phyloP scores from a whole-genome alignment of 129 eudicot species.

The Sambucus nigra region DNA sequence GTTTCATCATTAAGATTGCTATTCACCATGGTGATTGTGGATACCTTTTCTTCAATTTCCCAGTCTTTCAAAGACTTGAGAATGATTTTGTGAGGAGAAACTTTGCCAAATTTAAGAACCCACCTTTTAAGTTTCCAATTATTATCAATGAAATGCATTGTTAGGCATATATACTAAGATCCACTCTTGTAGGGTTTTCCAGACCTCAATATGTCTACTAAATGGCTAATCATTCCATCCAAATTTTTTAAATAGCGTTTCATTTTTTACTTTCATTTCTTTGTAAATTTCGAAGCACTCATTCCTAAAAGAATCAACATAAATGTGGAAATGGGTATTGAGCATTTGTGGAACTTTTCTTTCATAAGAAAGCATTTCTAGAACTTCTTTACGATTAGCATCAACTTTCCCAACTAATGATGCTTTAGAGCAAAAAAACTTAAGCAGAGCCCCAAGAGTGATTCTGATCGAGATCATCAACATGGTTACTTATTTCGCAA shows the following conservation, averaged over 20 bases:
- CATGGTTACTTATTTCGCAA: neutral
- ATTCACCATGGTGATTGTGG: neutral
- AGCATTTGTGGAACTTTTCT: neutral
- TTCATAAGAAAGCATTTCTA: no score
- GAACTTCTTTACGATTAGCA: neutral
- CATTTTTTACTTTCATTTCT: neutral
- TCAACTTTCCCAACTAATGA: neutral
- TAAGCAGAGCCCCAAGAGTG: neutral
- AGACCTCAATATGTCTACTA: constrained; percentile 9
- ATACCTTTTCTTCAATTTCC: constrained; percentile 6
- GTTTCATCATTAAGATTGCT: neutral
- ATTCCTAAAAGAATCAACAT: neutral
- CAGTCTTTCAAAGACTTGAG: constrained; percentile 6
- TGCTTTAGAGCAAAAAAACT: neutral
- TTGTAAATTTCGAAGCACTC: neutral
- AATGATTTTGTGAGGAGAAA: neutral
- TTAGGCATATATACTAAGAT: constrained; percentile 1
- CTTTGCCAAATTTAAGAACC: constrained; percentile 5
- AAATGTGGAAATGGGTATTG: neutral
- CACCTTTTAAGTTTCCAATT: constrained; percentile 3
- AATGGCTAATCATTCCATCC: neutral
- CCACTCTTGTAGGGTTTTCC: neutral
- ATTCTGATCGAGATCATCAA: neutral
- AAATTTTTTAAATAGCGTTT: neutral
- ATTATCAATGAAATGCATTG: constrained; percentile 4